A percentile compares a stretch with the other conserved stretches of the same genome.
Evolutionary conservation across 495 filamentous ascomycete genomes (phyloP).

Genomic region (Articulospora tetracladia): DNA sequence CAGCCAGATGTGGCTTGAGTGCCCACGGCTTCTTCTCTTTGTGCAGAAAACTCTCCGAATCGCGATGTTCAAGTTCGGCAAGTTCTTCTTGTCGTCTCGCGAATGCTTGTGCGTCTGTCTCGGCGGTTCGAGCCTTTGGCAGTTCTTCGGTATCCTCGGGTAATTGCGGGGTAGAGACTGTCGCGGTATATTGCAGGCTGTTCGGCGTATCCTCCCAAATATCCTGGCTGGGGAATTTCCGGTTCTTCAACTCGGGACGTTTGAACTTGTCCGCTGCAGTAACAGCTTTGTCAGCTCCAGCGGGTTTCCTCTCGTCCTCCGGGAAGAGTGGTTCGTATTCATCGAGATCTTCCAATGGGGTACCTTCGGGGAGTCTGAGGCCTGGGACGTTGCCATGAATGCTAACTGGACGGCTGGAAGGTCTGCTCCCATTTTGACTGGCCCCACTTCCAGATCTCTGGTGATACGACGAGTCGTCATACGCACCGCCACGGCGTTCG

Average conservation of each 20-base stretch:
- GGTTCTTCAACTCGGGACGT: constrained; percentile 58
- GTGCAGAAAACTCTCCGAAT: constrained; percentile 37
- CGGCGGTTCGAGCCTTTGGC: constrained; percentile 35
- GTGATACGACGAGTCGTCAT: constrained; percentile 41
- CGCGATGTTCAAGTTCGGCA: constrained; percentile 42
- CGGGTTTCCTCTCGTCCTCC: constrained; percentile 68
- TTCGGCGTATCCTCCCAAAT: constrained; percentile 96
- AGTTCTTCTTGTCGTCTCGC: constrained; percentile 51
- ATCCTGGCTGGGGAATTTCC: constrained; percentile 88
- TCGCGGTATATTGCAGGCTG: constrained; percentile 77
- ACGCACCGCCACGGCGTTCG: constrained; percentile 52
- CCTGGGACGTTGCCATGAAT: constrained; percentile 41
- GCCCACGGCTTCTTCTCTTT: constrained; percentile 43
- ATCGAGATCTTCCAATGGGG: constrained; percentile 82
- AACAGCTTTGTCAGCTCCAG: constrained; percentile 41
- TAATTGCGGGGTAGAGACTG: constrained; percentile 76
- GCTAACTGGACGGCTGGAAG: constrained; percentile 68
- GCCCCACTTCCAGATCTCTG: constrained; percentile 26
- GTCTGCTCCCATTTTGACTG: constrained; percentile 59
- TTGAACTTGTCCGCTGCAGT: constrained; percentile 59
- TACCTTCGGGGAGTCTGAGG: constrained; percentile 33
- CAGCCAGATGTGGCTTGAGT: constrained; percentile 31
- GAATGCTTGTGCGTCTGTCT: constrained; percentile 50
- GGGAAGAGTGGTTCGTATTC: constrained; percentile 96
- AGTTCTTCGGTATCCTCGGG: constrained; percentile 52